Base-by-base conservation (phyloP, 441 rosid genomes). In the Gossypium schwendimanii region DNA sequence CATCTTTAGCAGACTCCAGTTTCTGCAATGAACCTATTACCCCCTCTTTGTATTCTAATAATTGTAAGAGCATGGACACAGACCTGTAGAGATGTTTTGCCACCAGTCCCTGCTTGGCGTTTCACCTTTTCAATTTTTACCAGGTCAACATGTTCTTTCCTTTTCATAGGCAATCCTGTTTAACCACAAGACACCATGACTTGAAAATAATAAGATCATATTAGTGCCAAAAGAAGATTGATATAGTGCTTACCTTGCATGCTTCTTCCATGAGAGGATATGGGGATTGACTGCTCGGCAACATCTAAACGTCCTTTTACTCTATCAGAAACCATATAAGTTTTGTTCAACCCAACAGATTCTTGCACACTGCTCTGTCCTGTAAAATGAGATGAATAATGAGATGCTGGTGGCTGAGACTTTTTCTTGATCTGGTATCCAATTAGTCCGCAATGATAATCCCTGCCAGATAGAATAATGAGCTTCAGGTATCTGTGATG, bases 361-460 rank as follows among this genome's bases (percentile, higher is more conserved):
- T 76, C 84, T 70, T 71, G 55, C 41, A 65, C 61, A 57, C 70
- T 63, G 54, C 69, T 76, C 70, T 73, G 76, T 75, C 73, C 75
- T 36, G 75, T 72, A 71, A 66, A 63, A 63, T 55, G 74, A 73
- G 82, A 60, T 73, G 74, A 76, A 57, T 72, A 77, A 60, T 55
- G 79, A 60, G 82, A 61, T 73, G 39, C 72, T 24, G 74, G 54
- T 39, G 58, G 73, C 73, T 81, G 86, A 80, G 75, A 75, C 86
- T 81, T 93, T 78, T 77, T 92, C n/a, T 9, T 72, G 45, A 69
- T 81, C 71, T 70, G 87, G 83, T 95, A 93, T 28, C 99, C 99
- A 77, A 95, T 85, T 76, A 91, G 83, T 72, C 81, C 89, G 77
- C 94, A 93, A 83, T 90, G 91, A 79, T 78, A 84, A 73, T 81